Percentiles rank a stretch among this genome's conserved stretches.
Evolutionary conservation across 176 grass and related monocot genomes (phyloP).

Genomic region (Rhynchospora tenuis): DNA sequence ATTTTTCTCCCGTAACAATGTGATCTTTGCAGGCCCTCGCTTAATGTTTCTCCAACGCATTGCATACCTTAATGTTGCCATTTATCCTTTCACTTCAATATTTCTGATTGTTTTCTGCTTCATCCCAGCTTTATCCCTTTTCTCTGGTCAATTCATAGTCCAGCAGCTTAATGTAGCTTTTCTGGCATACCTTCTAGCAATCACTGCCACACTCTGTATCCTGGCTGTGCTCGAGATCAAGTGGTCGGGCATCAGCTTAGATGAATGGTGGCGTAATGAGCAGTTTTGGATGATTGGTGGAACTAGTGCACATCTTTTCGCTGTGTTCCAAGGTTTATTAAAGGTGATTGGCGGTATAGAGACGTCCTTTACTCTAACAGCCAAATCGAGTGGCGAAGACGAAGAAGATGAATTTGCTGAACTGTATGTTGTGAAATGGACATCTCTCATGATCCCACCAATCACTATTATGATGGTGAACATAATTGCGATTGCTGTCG

Average conservation of each 20-base stretch:
- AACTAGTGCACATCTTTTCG: slow-evolving; percentile 23
- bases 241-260: slow-evolving; percentile 25
- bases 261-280: slow-evolving; percentile 29
- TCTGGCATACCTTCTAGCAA: slow-evolving; percentile 15
- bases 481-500: slow-evolving; percentile 14
- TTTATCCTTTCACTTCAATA: slow-evolving; percentile 23
- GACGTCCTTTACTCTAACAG: slow-evolving; percentile 16
- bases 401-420: slow-evolving; percentile 21
- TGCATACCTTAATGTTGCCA: slow-evolving; percentile 23
- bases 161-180: slow-evolving; percentile 21
- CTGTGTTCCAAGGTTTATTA: slow-evolving; percentile 19
- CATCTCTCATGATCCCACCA: slow-evolving; percentile 16
- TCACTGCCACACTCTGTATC: slow-evolving; percentile 15
- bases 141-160: slow-evolving; percentile 19
- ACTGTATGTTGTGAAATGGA: slow-evolving; percentile 21
- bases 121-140: slow-evolving; percentile 16
- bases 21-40: slow-evolving; percentile 10
- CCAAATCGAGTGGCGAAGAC: background rate
- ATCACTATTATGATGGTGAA: slow-evolving; percentile 27
- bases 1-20: slow-evolving; percentile 27
- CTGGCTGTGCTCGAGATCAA: slow-evolving; percentile 17
- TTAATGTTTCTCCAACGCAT: slow-evolving; percentile 22
- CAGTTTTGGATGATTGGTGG: slow-evolving; percentile 29
- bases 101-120: slow-evolving; percentile 19
- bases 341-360: slow-evolving; percentile 18